These are phyloP conservation scores for Phytophthora multivora DNA, from an alignment of 352 stramenopile genomes.

Conservation along the genomic window DNA sequence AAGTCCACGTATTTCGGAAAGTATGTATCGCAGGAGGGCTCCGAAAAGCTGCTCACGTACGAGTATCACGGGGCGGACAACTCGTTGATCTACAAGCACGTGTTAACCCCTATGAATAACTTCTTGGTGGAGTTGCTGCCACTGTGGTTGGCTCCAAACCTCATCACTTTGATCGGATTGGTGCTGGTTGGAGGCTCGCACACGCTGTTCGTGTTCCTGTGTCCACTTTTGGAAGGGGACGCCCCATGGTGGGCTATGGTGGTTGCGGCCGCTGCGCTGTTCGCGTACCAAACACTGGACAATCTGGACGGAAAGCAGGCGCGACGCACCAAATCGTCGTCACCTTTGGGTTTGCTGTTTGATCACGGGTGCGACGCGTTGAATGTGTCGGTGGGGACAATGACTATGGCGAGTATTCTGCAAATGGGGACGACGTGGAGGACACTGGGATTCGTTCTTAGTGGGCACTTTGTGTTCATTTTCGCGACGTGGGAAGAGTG, in stretches of 20 bases:
- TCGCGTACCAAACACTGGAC: conserved; percentile 85
- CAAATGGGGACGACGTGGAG: conserved; percentile 84
- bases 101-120: conserved; percentile 89
- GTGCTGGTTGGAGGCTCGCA: conserved; percentile 70
- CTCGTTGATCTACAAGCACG: conserved; percentile 87
- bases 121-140: conserved; percentile 75
- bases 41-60: conserved; percentile 86
- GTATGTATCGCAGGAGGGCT: conserved; percentile 86
- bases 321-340: conserved; percentile 78
- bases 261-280: conserved; percentile 59
- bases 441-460: conserved; percentile 74
- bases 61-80: conserved; percentile 88
- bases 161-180: conserved; percentile 81
- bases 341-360: conserved; percentile 81
- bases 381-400: conserved; percentile 81
- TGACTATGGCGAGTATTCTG: conserved; percentile 81
- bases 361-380: conserved; percentile 86
- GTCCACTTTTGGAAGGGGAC: conserved; percentile 73
- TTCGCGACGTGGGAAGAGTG: conserved; percentile 90
- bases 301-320: conserved; percentile 89
- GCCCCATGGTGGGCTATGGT: conserved; percentile 75
- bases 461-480: conserved; percentile 82
- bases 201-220: conserved; percentile 68
- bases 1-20: conserved; percentile 91
- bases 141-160: conserved; percentile 82